A percentile compares a stretch with the other conserved stretches of the same genome.
These are phyloP conservation scores for Coemansia sp. DNA, from an alignment of 192 early-diverging fungal genomes.

Conservation along the genomic window DNA sequence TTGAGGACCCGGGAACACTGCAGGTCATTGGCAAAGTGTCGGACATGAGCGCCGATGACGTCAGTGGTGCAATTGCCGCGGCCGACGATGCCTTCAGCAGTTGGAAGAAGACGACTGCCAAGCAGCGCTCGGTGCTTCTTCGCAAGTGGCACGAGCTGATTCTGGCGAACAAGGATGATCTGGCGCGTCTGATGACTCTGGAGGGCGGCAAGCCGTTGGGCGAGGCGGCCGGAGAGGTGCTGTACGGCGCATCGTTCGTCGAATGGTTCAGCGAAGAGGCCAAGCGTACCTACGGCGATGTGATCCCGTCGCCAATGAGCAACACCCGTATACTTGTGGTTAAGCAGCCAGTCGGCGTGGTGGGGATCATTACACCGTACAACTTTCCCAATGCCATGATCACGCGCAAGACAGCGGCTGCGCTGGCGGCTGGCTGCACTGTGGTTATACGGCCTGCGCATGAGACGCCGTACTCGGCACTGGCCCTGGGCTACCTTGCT, in stretches of 20 bases:
- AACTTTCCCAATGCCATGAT: constrained; percentile 88
- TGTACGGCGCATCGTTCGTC: constrained; percentile 62
- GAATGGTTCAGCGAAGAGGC: constrained; percentile 88
- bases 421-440: constrained; percentile 45
- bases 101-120: constrained; percentile 62
- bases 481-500: constrained; percentile 51
- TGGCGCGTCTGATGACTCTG: constrained; percentile 74
- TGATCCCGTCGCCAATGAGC: constrained; percentile 58
- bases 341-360: constrained; percentile 75
- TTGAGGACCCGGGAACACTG: constrained; percentile 60
- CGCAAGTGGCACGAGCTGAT: constrained; percentile 63
- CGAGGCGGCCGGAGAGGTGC: constrained; percentile 57
- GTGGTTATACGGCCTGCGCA: constrained; percentile 53
- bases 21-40: constrained; percentile 58
- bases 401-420: constrained; percentile 41
- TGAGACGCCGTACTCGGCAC: constrained; percentile 53
- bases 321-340: constrained; percentile 59
- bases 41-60: constrained; percentile 60
- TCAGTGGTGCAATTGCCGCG: constrained; percentile 51
- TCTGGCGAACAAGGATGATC: constrained; percentile 60
- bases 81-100: constrained; percentile 53
- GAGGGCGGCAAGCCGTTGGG: constrained; percentile 72
- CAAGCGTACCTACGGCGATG: constrained; percentile 67
- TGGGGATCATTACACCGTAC: constrained; percentile 67
- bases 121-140: constrained; percentile 55